Evolutionary conservation across 805 yeast species (phyloP).

Genomic region (Hanseniaspora jakobsenii): DNA sequence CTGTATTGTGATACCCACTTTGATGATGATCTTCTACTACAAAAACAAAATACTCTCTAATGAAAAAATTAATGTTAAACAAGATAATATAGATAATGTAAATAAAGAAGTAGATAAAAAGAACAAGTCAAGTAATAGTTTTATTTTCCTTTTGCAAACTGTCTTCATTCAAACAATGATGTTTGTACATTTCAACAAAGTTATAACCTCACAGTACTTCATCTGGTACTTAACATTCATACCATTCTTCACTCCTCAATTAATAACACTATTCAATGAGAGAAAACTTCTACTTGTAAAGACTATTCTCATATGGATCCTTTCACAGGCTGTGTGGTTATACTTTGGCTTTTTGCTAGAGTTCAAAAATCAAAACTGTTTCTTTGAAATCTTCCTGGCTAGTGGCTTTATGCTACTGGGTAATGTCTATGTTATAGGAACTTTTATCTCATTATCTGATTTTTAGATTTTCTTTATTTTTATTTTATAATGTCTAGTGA

Average conservation of each 20-base stretch:
- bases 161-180: constrained; percentile 66
- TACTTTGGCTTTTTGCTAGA: constrained; percentile 66
- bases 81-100: not conserved
- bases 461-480: no score
- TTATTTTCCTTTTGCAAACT: constrained; percentile 36
- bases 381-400: constrained; percentile 44
- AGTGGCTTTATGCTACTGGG: constrained; percentile 49
- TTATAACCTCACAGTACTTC: constrained; percentile 88
- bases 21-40: no score
- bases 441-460: constrained; percentile 45
- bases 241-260: constrained; percentile 52
- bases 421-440: constrained; percentile 50
- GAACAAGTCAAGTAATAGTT: constrained; percentile 18
- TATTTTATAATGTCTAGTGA: no score
- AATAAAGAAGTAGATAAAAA: not conserved
- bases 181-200: constrained; percentile 71
- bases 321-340: constrained; percentile 68
- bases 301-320: constrained; percentile 43
- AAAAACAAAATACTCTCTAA: no score
- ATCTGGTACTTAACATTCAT: constrained; percentile 83
- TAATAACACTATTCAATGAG: constrained; percentile 16
- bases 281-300: constrained; percentile 33
- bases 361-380: constrained; percentile 58
- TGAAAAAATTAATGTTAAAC: no score
- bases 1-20: no score